Conservation (phyloP, 2,329 filamentous ascomycete genomes). For the Trichoderma sp. region DNA sequence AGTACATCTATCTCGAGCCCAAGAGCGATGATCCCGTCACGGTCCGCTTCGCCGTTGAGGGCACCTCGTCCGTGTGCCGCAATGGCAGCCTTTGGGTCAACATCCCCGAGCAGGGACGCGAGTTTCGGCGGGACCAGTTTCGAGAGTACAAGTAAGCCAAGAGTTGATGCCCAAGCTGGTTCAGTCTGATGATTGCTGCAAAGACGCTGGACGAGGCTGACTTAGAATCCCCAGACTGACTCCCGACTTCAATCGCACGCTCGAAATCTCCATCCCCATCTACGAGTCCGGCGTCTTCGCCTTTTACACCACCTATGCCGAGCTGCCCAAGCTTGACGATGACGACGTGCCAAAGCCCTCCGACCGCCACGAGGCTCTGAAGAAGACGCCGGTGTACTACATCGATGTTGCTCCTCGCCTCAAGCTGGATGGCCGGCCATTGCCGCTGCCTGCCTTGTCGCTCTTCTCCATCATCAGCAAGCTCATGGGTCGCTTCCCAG, state of each 20-base stretch:
- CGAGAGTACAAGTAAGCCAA: conserved; percentile 80
- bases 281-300: conserved; percentile 83
- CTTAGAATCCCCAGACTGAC: conserved; percentile 61
- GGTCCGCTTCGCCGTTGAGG: conserved; percentile 87
- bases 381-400: conserved; percentile 79
- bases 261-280: conserved; percentile 88
- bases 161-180: background rate
- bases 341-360: conserved; percentile 34
- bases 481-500: conserved; percentile 92
- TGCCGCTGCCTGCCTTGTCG: conserved; percentile 85
- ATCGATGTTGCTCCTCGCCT: conserved; percentile 89
- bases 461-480: conserved; percentile 96
- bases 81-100: conserved; percentile 97
- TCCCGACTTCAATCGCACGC: conserved; percentile 89
- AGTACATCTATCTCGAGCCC: conserved; percentile 89
- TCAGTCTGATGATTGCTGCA: background rate
- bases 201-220: background rate
- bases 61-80: conserved; percentile 92
- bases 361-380: conserved; percentile 50
- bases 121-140: conserved; percentile 79
- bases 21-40: conserved; percentile 71
- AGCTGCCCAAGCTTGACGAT: conserved; percentile 68
- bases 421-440: conserved; percentile 68
- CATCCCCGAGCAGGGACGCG: conserved; percentile 74
- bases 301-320: conserved; percentile 91